A percentile compares a stretch with the other conserved stretches of the same genome.
Conservation (phyloP, 441 rosid species). For the Populus hybrid region DNA sequence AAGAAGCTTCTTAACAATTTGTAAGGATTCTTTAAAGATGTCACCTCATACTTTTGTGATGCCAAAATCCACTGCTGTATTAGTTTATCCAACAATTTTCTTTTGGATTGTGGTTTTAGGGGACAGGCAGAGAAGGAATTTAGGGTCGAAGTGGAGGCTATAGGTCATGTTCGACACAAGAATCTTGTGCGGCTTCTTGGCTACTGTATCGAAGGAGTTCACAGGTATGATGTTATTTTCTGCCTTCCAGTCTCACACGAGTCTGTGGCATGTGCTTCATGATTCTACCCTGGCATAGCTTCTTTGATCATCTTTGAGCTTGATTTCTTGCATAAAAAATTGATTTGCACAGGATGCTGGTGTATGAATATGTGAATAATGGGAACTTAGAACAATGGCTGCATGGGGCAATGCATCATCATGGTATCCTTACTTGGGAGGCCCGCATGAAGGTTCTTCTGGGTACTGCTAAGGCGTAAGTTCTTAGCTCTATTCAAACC, state of each 20-base stretch:
- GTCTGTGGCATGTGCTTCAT: background rate
- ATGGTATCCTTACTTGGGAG: conserved; percentile 90
- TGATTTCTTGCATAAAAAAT: conserved; percentile 5
- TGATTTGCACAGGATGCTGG: conserved; percentile 56
- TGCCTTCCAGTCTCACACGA: conserved; percentile 1
- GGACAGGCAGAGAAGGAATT: conserved; percentile 96
- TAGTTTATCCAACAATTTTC: background rate
- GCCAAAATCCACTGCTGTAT: background rate
- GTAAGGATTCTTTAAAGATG: conserved; percentile 45
- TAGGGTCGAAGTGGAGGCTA: conserved; percentile 91
- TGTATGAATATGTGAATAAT: conserved; percentile 88
- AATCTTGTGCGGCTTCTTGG: conserved; percentile 43
- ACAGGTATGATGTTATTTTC: conserved; percentile 46
- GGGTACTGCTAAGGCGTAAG: conserved; percentile 33
- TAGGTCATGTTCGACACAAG: conserved; percentile 94
- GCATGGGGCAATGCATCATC: conserved; percentile 80
- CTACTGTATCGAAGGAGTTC: conserved; percentile 76
- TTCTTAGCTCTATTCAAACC: conserved; percentile 9
- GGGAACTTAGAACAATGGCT: conserved; percentile 98
- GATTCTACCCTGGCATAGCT: background rate
- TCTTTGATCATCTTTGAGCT: conserved; percentile 1
- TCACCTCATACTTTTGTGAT: conserved; percentile 11
- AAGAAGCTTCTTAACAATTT: conserved; percentile 94
- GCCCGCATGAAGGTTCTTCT: conserved; percentile 81
- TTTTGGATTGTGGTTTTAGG: conserved; percentile 33